Base-by-base conservation (phyloP, 495 filamentous ascomycete species). In the Terfezia claveryi region DNA sequence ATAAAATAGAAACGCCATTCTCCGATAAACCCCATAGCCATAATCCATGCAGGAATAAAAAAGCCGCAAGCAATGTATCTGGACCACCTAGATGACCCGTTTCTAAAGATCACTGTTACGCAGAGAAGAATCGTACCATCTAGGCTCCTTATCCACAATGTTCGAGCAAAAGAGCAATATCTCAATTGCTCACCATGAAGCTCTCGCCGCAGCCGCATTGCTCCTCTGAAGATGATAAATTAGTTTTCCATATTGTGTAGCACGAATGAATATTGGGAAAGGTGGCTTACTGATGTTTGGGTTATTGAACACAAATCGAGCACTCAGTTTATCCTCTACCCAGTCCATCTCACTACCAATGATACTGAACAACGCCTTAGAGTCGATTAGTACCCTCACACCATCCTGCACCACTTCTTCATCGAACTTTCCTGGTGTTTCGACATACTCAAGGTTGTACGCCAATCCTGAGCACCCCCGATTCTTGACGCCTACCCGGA, bases 311-410 rank as follows among this genome's bases (percentile, higher is more conserved):
- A 94, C 80, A 71, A 98, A 98, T 61, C 82, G 73, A 64, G 81
- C 74, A 65, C 78, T 92, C 62, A 98, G 66, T 68, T 89, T 92
- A 62, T 95, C 92, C 69, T 96, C 88, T 2, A 89, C 77, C 89
- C 88, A 98, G 65, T 98, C 91, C 91, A 98, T 98, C 73, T 96
- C 91, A 61, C 84, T 94, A 9, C 92, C 91, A 66, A 98, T 94
- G 49, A 98, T 94, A 65, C 85, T 94, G 62, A 98, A 91, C 56
- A 98, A 71, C 57, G 91, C 91, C 70, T 94, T 96, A 70, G 83
- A 87, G 70, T 98, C 91, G 54, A 98, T 85, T 68, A 98, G 63
- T 37, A 98, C 92, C 71, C 82, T 91, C 12, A 98, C 91, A 4
- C 87, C 91, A 61, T 94, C 91, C 65, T 96, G 92, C 63, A 91